Base-by-base conservation (phyloP, 148 eudicot species). In the Suaeda aralocaspica region DNA sequence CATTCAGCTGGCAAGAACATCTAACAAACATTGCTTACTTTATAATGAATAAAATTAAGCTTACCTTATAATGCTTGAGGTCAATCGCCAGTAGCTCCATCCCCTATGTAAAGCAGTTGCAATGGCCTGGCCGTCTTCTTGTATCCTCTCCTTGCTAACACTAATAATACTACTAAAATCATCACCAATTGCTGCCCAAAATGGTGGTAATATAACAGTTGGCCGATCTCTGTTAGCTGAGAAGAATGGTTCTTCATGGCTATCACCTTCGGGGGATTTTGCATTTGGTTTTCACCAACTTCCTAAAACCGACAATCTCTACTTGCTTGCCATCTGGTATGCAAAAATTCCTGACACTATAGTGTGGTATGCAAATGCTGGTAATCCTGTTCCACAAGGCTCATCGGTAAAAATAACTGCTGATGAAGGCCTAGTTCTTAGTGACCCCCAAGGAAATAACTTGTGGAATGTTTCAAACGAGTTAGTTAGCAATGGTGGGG, bases 291-390 rank as follows among this genome's bases (percentile, higher is more conserved):
- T 87, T 69, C 72, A 53, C 4, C 66, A 28, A 42, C 30, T 81
- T 39, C 22, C 70, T 22, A 59, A 67, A 29, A 71, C 41, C 10
- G 39, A 28, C 4, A 62, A 79, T 57, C 76, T 64, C 60, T 88
- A 73, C 69, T 67, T 83, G 66, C 86, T 83, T 7, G 78, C 86
- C 65, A 83, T 85, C 36, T 88, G 87, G 92, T 88, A 76, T 53
- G 56, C 76, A n/a, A 82, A 82, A 16, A 82, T 78, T 19, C 86
- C 87, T 0, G 80, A 83, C 21, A 85, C 88, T 29, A 63, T 82
- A 12, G 82, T 82, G 2, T 88, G 89, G 89, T 70, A 78, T 57
- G 86, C 80, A 10, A 71, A 66, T 59, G 72, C 68, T 1, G 82
- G 80, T 2, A 41, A 52, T 4, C 83, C 75, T 16, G 85, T 76